Conservation (phyloP, 176 grass and related monocot species). For the Phragmites australis region DNA sequence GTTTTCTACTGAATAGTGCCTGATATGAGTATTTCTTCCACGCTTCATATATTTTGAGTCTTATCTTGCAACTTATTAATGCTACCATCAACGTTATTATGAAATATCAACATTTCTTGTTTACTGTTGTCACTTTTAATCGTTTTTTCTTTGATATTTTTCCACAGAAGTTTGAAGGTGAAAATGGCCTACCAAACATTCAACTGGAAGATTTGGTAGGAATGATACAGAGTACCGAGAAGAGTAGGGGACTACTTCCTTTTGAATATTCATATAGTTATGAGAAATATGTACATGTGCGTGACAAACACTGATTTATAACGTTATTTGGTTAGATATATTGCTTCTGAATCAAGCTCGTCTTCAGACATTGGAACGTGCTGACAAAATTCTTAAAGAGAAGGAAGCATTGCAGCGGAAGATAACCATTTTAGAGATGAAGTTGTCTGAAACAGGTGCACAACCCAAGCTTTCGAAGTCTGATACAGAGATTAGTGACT, state of each 20-base stretch:
- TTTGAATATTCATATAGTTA: constrained; percentile 30
- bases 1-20: neutral
- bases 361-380: constrained; percentile 59
- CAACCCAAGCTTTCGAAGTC: constrained; percentile 41
- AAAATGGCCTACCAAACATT: constrained; percentile 44
- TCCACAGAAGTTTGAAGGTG: constrained; percentile 39
- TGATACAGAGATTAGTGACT: constrained; percentile 38
- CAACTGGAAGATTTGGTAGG: constrained; percentile 66
- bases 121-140: constrained; percentile 11
- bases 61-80: neutral
- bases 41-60: neutral
- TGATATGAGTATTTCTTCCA: neutral
- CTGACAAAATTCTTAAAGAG: constrained; percentile 85
- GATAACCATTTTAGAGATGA: constrained; percentile 68
- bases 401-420: constrained; percentile 72
- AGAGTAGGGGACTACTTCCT: constrained; percentile 55
- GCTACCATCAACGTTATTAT: neutral
- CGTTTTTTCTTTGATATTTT: neutral
- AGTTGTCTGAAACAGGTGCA: constrained; percentile 53
- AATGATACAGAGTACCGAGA: constrained; percentile 76
- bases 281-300: constrained; percentile 15
- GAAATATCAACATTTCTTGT: neutral
- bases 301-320: constrained; percentile 28
- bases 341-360: constrained; percentile 93
- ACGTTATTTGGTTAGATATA: constrained; percentile 67